Evolutionary conservation across 2,329 filamentous ascomycete genomes (phyloP), one percentile per base, ranked within the genome.

Genomic region (Fusarium sp.): DNA sequence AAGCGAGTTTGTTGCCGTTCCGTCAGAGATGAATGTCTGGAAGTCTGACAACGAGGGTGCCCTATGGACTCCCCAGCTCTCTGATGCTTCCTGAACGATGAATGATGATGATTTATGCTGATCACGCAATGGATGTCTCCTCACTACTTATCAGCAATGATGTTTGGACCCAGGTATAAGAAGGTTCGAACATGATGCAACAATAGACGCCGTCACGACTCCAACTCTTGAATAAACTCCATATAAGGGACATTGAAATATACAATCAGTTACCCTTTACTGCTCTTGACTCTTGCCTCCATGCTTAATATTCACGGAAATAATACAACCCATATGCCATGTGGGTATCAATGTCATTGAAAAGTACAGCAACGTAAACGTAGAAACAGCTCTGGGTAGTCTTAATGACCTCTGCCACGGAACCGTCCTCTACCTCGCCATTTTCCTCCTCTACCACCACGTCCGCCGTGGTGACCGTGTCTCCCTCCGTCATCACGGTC

Each of bases 1-100:
- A 19, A 76, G 76, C 49, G 81, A 85, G 34, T 89, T 86, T 47
- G 80, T 82, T 13, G 75, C 80, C 58, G 81, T 85, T n/a, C 77
- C 76, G 7, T 70, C 74, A 12, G 77, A 79, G 47, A 68, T 70
- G 40, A 79, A 79, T 50, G 76, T 79, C 15, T 79, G 77, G 77
- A 73, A 73, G 57, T 70, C 79, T 68, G 70, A 79, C 40, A 67
- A 77, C 10, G 72, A 81, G 35, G 69, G 80, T 46, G 76, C 82
- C 74, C 70, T 85, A 63, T 79, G 83, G 84, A 76, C 68, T 29
- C 66, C 71, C 12, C 67, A 75, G 29, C 39, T 50, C n/a, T 58
- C 69, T 13, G 72, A 61, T 19, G 57, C 68, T 29, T 58, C 65
- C 42, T 71, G 48, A 65, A 40, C 22, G 44, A 59, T 34, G 50